phyloP scores from a whole-genome alignment of 495 filamentous ascomycete genomes.

The Aspergillus panamensis region DNA sequence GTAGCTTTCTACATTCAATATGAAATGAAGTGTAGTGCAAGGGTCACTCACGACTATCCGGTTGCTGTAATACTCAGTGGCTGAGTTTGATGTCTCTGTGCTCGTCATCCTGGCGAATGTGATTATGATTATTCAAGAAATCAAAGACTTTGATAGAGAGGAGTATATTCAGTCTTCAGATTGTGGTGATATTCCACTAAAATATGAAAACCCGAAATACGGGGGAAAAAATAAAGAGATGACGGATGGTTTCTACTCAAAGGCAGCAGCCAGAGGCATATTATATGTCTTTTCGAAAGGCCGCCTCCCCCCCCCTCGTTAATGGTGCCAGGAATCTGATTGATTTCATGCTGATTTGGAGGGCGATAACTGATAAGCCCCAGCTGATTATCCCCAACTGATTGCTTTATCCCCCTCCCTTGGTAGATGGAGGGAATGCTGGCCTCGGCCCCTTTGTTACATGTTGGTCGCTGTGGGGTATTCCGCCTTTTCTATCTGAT shows the following conservation, averaged over 20 bases:
- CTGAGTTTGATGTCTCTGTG: neutral
- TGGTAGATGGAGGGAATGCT: neutral
- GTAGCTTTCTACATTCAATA: neutral
- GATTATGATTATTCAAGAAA: neutral
- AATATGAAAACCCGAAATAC: too few species aligned
- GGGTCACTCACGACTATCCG: conserved; percentile 16
- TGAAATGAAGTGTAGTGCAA: neutral
- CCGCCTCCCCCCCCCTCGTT: neutral
- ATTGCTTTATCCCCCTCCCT: neutral
- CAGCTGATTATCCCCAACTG: neutral
- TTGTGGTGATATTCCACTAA: neutral
- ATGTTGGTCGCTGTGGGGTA: too few species aligned
- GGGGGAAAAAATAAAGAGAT: too few species aligned
- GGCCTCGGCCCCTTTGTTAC: too few species aligned
- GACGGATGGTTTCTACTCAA: too few species aligned
- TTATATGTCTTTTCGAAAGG: neutral
- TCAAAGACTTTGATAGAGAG: neutral
- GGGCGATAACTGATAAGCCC: neutral
- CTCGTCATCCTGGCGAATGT: neutral
- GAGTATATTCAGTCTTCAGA: neutral
- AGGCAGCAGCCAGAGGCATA: neutral
- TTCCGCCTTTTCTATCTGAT: neutral
- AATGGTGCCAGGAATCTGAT: neutral
- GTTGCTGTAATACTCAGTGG: conserved; percentile 9
- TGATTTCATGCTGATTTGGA: conserved; percentile 1